These are phyloP conservation scores for Colletotrichum eleusines DNA, from an alignment of 2,329 filamentous ascomycete species.

Conservation along the genomic window DNA sequence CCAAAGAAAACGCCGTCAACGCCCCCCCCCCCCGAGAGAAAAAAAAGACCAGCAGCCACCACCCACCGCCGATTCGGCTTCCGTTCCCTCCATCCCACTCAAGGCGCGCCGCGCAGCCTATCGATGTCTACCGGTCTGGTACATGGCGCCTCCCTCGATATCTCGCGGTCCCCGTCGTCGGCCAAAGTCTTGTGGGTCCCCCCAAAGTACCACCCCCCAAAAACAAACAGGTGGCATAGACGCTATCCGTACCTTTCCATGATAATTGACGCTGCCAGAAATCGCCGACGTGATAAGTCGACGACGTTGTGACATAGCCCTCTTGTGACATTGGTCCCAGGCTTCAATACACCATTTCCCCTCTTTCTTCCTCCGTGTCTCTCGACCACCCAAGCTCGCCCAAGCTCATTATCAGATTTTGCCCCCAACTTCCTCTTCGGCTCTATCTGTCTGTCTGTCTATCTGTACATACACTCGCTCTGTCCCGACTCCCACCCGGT, in stretches of 20 bases:
- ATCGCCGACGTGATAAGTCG: conserved; percentile 22
- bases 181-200: conserved; percentile 1
- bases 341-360: background rate
- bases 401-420: conserved; percentile 12
- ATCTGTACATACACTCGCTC: no score
- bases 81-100: conserved; percentile 4
- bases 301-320: conserved; percentile 15
- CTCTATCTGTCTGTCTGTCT: background rate
- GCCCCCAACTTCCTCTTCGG: conserved; percentile 11
- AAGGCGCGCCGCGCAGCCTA: conserved; percentile 2
- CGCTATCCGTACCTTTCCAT: conserved; percentile 12
- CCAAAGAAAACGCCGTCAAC: conserved; percentile 33
- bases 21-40: conserved; percentile 30
- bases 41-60: conserved; percentile 3
- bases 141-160: conserved; percentile 27
- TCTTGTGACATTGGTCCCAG: conserved; percentile 22
- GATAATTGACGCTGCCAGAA: conserved; percentile 14
- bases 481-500: no score
- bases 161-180: conserved; percentile 11
- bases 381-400: background rate
- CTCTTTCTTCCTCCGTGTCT: background rate
- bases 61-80: conserved; percentile 7
- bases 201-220: conserved; percentile 11
- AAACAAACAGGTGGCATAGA: conserved; percentile 1
- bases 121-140: conserved; percentile 8